Evolutionary conservation across 176 grass and related monocot genomes (phyloP).

Genomic region (Carex kokanica): DNA sequence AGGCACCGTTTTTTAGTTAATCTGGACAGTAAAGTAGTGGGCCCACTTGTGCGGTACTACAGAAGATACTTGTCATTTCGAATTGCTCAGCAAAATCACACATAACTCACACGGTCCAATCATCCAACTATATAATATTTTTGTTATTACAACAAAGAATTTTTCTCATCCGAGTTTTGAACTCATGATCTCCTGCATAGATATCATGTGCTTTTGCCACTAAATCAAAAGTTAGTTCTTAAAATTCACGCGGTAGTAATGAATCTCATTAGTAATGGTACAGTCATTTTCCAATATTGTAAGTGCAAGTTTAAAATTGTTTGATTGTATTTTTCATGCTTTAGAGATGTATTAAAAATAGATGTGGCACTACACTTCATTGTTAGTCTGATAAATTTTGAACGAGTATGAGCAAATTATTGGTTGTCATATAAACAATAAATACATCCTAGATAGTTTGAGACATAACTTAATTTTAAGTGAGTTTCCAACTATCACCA

Average conservation of each 20-base stretch:
- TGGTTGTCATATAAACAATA: not conserved
- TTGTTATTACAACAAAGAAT: too few species aligned
- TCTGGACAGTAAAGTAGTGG: too few species aligned
- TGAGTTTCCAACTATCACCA: too few species aligned
- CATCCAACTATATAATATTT: too few species aligned
- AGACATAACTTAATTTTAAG: not conserved
- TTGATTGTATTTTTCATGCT: not conserved
- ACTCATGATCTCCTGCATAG: too few species aligned
- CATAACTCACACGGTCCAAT: too few species aligned
- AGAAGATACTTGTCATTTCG: too few species aligned
- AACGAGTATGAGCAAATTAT: not conserved
- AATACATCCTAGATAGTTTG: not conserved
- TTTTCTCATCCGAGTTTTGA: too few species aligned
- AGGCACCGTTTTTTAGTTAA: too few species aligned
- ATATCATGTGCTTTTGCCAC: too few species aligned
- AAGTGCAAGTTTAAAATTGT: not conserved
- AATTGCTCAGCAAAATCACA: not conserved
- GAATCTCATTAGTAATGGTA: not conserved
- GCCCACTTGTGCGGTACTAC: too few species aligned
- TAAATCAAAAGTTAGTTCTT: too few species aligned
- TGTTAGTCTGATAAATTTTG: not conserved
- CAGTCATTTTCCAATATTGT: not conserved
- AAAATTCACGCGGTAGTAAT: constrained; percentile 1
- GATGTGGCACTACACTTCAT: not conserved
- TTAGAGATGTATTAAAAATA: not conserved